These are phyloP conservation scores for Solanum ossicruentum DNA, from an alignment of 257 asterid genomes.

Conservation along the genomic window DNA sequence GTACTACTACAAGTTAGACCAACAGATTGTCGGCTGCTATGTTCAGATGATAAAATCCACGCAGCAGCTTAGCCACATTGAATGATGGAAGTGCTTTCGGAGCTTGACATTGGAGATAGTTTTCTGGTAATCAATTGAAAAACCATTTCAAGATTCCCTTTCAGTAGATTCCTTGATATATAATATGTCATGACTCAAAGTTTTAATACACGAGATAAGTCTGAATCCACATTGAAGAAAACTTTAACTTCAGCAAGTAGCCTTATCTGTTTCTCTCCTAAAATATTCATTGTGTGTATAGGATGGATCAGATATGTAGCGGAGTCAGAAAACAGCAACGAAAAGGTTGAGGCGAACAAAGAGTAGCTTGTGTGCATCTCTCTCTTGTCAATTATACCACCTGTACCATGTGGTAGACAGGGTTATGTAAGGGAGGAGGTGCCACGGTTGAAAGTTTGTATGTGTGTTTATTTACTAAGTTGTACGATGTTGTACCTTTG, in stretches of 20 bases:
- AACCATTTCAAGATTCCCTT: not conserved
- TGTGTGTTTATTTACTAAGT: too few species aligned
- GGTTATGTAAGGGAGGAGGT: too few species aligned
- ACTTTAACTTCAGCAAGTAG: not conserved
- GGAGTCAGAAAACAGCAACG: not conserved
- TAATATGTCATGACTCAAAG: not conserved
- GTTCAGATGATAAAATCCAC: constrained; percentile 32
- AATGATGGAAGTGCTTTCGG: not conserved
- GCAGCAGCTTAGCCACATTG: not conserved
- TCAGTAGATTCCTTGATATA: not conserved
- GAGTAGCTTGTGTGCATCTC: not conserved
- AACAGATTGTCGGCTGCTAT: constrained; percentile 54
- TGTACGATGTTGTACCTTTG: too few species aligned
- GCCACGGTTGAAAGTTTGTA: too few species aligned
- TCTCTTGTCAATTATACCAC: not conserved
- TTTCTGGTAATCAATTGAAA: not conserved
- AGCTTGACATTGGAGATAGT: not conserved
- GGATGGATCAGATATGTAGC: not conserved
- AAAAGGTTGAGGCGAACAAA: not conserved
- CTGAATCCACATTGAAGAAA: not conserved
- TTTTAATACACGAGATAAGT: not conserved
- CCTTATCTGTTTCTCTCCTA: not conserved
- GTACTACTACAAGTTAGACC: constrained; percentile 75
- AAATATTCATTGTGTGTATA: not conserved
- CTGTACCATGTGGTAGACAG: too few species aligned